These are phyloP conservation scores for Phaseolus coccineus DNA, from an alignment of 331 rosid genomes.

Conservation along the genomic window DNA sequence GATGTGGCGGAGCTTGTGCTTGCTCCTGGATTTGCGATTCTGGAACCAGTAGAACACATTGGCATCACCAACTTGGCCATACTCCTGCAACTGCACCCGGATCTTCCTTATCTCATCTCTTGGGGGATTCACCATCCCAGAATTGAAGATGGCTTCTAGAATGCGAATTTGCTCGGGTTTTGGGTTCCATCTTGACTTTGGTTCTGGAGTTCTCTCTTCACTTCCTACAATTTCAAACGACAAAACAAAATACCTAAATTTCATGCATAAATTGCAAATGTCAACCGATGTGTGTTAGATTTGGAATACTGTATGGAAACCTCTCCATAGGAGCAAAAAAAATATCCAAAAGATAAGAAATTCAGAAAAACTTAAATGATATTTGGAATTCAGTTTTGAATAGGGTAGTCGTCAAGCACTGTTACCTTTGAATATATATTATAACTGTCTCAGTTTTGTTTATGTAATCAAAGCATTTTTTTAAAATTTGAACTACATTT, in stretches of 20 bases:
- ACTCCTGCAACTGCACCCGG: slow-evolving; percentile 79
- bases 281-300: background rate
- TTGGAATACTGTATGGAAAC: too few relatives aligned
- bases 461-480: background rate
- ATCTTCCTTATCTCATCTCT: slow-evolving; percentile 89
- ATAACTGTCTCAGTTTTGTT: background rate
- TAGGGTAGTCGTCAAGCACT: background rate
- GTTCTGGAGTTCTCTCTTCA: slow-evolving; percentile 84
- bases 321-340: too few relatives aligned
- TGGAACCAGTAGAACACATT: slow-evolving; percentile 99
- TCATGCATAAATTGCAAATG: background rate
- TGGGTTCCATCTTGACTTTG: slow-evolving; percentile 94
- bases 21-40: slow-evolving; percentile 88
- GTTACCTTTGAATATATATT: background rate
- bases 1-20: slow-evolving; percentile 80
- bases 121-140: slow-evolving; percentile 96
- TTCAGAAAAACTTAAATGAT: background rate
- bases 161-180: slow-evolving; percentile 90
- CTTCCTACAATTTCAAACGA: slow-evolving; percentile 49
- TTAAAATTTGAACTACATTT: background rate
- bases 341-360: too few relatives aligned
- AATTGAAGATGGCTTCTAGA: slow-evolving; percentile 88
- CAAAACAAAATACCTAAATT: too few relatives aligned
- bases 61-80: slow-evolving; percentile 94
- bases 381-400: background rate